Evolutionary conservation across 2,329 filamentous ascomycete species (phyloP), one percentile per base, ranked within the genome.

Genomic region (Ceratocystis albifundus): DNA sequence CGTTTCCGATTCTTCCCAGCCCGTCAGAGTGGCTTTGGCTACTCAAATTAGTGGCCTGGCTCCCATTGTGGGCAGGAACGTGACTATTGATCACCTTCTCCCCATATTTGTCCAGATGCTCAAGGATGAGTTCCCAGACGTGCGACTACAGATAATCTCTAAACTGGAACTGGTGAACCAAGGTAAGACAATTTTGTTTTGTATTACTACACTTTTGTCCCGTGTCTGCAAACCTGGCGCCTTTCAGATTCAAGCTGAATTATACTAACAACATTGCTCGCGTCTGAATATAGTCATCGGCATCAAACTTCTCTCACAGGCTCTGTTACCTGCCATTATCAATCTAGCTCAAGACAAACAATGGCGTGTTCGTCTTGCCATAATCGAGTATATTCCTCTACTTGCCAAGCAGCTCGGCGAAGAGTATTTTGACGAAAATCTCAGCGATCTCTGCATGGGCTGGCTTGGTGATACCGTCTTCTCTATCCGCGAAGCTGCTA

Each of bases 71-170:
- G 94, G 94, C 77, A 97, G 97, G 79, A 90, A 99, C 77, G 93
- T 97, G 89, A 95, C 81, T 73, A 88, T 78, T 12, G 17, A n/a
- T n/a, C n/a, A 45, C 6, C 85, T 99, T 57, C 84, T 99, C 57
- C 94, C 94, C 65, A 99, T 99, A 93, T 97, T 99, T 77, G 82
- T 99, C 65, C 90, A 96, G 76, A 99, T 99, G 94, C 86, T 99
- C 72, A 99, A 97, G 82, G 94, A 99, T 73, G 94, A 99, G 74
- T 97, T 96, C 76, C 94, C 94, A 25, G 94, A 99, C 75, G 94
- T 99, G 64, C 88, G 94, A 69, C 85, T 99, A 68, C 96, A 99
- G 78, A 99, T 99, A 76, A 99, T 99, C 74, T 97, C 94, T n/a
- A 99, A 99, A 78, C 86, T 99, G 66, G 95, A 99, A 79, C 84